Evolutionary conservation across 768 basidiomycete genomes (phyloP), one percentile per base, ranked within the genome.

Genomic region (Glaciozyma martinii): DNA sequence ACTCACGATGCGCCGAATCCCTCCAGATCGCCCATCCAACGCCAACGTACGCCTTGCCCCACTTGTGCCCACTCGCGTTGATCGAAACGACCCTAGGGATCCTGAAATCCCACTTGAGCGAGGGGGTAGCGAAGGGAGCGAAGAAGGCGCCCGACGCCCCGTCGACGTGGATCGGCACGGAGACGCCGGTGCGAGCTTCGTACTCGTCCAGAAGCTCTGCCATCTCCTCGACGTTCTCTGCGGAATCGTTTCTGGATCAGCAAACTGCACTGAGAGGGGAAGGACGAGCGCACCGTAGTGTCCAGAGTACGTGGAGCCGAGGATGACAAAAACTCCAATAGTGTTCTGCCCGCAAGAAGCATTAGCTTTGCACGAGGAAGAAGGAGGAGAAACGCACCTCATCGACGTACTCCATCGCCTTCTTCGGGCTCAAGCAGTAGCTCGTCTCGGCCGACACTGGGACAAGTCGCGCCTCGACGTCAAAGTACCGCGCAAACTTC

Each of bases 161-260:
- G 67, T 84, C 85, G 33, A 83, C 85, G 65, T 80, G 80, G 61
- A 87, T 85, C 27, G 82, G 80, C 40, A 81, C 78, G 56, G 74
- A 75, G 66, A 74, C 77, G n/a, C 80, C 81, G 0, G 79, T 81
- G 66, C 76, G 71, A 25, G 56, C 74, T 68, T 85, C 78, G 66
- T 83, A 78, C 60, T 77, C 80, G 78, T 81, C 80, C 75, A 90
- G 66, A 15, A 88, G 80, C 49, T 85, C 84, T 1, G 86, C 80
- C 84, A 95, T 88, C 74, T 86, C 88, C 74, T 88, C 82, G 40
- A 95, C 91, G 18, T 86, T 84, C 72, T 94, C 37, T 40, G 37
- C 61, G 44, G 18, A n/a, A 47, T 7, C 3, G 3, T 1, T 23
- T 8, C 3, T 33, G 30, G 5, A 32, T n/a, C 19, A 56, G 25